Evolutionary conservation across 1,139 yeast genomes (phyloP), one percentile per base, ranked within the genome.

Genomic region (Kodamaea anthophila): DNA sequence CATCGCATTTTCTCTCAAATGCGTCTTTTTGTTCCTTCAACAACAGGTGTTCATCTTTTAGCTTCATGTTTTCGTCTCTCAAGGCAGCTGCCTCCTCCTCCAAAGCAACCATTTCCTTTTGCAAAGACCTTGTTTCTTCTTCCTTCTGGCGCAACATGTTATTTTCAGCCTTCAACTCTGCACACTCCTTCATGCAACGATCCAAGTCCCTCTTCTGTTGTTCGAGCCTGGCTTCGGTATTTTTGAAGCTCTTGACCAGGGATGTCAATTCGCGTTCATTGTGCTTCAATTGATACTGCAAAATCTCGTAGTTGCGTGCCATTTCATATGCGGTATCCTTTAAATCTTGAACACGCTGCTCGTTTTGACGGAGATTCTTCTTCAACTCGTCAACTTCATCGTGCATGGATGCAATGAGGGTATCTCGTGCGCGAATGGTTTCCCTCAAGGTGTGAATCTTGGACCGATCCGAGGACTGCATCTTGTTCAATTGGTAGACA

Each of bases 251-350:
- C 36, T 58, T 58, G 5, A 51, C 48, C 10, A 54, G 36, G 2
- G 57, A 51, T 3, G 59, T 58, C 20, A 57, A 41, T 31, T 60
- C 65, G 13, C 56, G 39, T 21, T 56, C 60, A 32, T 49, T 47
- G 30, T 51, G 56, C 24, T 48, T 47, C 26, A 60, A 42, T 40
- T 58, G 63, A 13, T 56, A 46, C 5, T 43, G 38, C 14, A 58
- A 43, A 4, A 56, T 37, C 23, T 57, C 58, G 33, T 56, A 54
- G 30, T 46, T 49, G 15, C 51, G 46, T 3, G 33, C 25, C 23
- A 52, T 40, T 25, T 43, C 44, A 16, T 47, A 44, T n/a, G 40
- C 45, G 4, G 33, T 20, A 19, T 44, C 53, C 12, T 43, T 40
- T 23, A 54, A 40, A 18, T 47, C 49, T 26, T 53, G 44, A 10